phyloP scores from a whole-genome alignment of 2,329 filamentous ascomycete species.

The Colletotrichum sp. region DNA sequence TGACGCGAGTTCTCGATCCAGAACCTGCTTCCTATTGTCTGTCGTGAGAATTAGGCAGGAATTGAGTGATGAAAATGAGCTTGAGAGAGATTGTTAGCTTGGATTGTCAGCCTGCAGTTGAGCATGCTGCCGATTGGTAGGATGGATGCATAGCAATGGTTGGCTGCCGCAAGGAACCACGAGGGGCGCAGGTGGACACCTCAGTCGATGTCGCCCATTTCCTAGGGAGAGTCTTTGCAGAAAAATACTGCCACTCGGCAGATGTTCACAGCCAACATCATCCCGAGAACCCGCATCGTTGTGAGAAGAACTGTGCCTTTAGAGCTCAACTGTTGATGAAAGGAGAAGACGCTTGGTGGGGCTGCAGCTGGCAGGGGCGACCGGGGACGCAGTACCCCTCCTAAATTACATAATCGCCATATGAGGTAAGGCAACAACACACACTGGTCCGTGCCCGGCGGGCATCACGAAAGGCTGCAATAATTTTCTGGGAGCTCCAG shows the following conservation, averaged over 20 bases:
- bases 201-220: neutral
- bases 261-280: neutral
- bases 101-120: neutral
- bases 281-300: neutral
- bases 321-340: neutral
- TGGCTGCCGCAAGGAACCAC: neutral
- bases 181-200: neutral
- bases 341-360: neutral
- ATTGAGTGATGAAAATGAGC: neutral
- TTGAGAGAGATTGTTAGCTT: neutral
- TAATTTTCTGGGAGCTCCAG: slow-evolving; percentile 55
- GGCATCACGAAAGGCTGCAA: slow-evolving; percentile 45
- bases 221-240: neutral
- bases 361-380: neutral
- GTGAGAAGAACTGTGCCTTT: neutral
- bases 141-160: neutral
- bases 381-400: slow-evolving; percentile 9
- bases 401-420: slow-evolving; percentile 21
- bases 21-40: neutral
- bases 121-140: neutral
- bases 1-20: neutral
- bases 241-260: neutral
- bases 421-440: slow-evolving; percentile 11
- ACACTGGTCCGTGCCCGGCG: slow-evolving; percentile 24
- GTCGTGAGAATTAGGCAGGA: neutral